Evolutionary conservation across 2,329 filamentous ascomycete genomes (phyloP), one percentile per base, ranked within the genome.

Genomic region (Daldinia sp.): DNA sequence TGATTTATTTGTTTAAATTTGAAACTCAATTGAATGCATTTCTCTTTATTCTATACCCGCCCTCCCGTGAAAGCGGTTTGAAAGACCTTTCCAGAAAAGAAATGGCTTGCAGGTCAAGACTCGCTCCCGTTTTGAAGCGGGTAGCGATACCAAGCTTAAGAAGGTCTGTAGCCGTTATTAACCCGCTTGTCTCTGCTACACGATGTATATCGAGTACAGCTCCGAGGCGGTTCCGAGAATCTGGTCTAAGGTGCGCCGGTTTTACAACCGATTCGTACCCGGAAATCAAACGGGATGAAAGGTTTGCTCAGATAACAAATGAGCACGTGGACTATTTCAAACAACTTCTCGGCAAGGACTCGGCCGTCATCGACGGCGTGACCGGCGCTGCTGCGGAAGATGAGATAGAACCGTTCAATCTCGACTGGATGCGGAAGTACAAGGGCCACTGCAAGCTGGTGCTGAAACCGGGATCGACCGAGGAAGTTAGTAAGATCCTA

Each of bases 391-490:
- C 82, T 33, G 79, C 89, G 13, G 83, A 86, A 2, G 92, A 93
- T 75, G 96, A 98, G 78, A 86, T 98, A 72, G 93, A 96, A 78
- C 88, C 92, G 6, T 99, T 94, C 86, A 99, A 99, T 81, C 89
- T 90, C 78, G 96, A 99, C 82, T 99, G 97, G 96, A 98, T 99
- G 94, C 91, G 93, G 81, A 99, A 99, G 83, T 99, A 97, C 84
- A 90, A 93, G 68, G 97, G 96, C 33, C 94, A 98, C 81, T 90
- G 93, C 68, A 89, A 90, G 77, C 84, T 99, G 28, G 94, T 98
- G 4, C 83, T 99, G 70, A 97, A 94, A 82, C 96, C 96, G 10
- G 88, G 87, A 58, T 92, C 89, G 15, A 95, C 93, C 0, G 90
- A 95, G 75, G 91, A 99, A 81, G 93, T 98, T 75, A 97, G 93